Evolutionary conservation across 2,329 filamentous ascomycete species (phyloP).

Genomic region (Hypomyces rosellus): DNA sequence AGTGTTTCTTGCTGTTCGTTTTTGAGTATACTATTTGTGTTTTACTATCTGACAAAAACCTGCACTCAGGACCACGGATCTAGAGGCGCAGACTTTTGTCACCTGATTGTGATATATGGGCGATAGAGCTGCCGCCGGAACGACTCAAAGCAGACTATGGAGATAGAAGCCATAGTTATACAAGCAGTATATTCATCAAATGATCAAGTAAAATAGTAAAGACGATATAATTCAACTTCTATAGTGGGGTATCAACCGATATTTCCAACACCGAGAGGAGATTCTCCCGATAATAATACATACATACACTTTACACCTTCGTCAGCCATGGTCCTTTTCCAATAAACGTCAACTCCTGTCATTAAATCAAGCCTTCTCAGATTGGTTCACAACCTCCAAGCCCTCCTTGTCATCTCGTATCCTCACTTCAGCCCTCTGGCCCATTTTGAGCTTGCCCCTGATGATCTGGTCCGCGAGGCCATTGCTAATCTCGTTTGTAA

Average conservation of each 20-base stretch:
- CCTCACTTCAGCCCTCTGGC: constrained; percentile 64
- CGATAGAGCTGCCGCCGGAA: no score
- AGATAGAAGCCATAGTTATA: no score
- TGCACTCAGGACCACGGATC: no score
- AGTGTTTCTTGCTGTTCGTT: no score
- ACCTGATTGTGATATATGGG: no score
- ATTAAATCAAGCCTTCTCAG: constrained; percentile 13
- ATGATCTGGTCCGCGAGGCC: constrained; percentile 88
- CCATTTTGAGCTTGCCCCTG: constrained; percentile 69
- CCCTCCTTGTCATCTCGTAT: constrained; percentile 58
- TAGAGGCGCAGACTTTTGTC: no score
- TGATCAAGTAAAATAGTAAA: background rate
- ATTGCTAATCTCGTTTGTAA: constrained; percentile 85
- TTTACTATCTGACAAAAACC: no score
- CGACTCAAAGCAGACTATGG: no score
- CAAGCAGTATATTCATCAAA: background rate
- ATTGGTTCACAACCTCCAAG: constrained; percentile 41
- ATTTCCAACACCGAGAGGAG: constrained; percentile 7
- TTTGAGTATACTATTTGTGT: no score
- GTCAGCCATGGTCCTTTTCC: background rate
- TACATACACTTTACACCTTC: background rate
- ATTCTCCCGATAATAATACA: background rate
- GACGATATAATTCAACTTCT: background rate
- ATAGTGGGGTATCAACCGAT: constrained; percentile 9
- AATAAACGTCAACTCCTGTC: background rate